Base-by-base conservation (phyloP, 257 asterid genomes). In the Forsythia suspensa region DNA sequence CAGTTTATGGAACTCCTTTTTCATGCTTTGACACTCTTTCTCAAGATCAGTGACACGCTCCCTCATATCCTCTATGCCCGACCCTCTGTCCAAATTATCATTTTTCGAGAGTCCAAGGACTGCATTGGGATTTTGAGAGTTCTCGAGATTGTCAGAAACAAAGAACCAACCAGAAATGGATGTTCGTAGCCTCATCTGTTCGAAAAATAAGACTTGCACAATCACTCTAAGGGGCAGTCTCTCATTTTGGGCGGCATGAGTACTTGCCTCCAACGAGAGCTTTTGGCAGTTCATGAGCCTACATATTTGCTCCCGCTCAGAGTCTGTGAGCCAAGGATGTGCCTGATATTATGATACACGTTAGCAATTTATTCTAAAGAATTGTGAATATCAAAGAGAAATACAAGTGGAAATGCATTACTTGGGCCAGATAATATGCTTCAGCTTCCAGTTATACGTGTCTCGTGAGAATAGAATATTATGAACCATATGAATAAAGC, bases 201-300 rank as follows among this genome's bases (percentile, higher is more conserved):
- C 98, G 46, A 93, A 95, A 82, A 93, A 95, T 46, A 95, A 37
- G 76, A 93, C 98, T 80, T 92, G 98, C 18, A 95, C 97, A 8
- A 93, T 88, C 48, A 93, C 97, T 69, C 99, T 86, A 7, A 95
- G 91, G 0, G 99, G 99, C 36, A 95, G 89, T 85, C 98, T 85
- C 87, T 95, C 97, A 55, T 93, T 95, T 71, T 93, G 97, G 1
- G 99, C 99, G 0, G 97, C 98, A 29, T 95, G 98, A 0, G 96
- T 93, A 88, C 96, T 91, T 11, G 98, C 99, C 72, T 95, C 99
- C 52, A 93, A 52, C 2, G 98, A 95, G 0, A 95, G 97, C 88
- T 95, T 95, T 69, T 95, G 97, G 84, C 95, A 89, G 71, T 95
- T 91, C 97, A 95, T 91, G 3, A 92, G 85, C 61, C 96, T 82